Evolutionary conservation across 495 filamentous ascomycete species (phyloP).

Genomic region (Cercophora newfieldiana): DNA sequence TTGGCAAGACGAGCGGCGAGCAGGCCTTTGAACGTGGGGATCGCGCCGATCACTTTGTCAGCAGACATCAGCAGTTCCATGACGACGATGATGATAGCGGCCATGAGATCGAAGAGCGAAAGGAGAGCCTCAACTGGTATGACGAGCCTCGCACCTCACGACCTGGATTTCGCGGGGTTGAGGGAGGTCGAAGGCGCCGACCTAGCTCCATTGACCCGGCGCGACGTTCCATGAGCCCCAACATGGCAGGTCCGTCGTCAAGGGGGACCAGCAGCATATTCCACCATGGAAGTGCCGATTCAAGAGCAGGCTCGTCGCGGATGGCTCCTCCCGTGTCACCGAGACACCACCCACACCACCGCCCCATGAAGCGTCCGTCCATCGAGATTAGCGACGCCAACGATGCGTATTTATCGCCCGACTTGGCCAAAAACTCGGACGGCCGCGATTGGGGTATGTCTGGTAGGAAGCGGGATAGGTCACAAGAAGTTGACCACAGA

Average conservation of each 20-base stretch:
- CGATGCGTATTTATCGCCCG: conserved; percentile 9
- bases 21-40: conserved; percentile 20
- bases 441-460: background rate
- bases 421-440: background rate
- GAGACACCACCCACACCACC: background rate
- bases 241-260: background rate
- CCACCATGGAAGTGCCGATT: background rate
- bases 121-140: background rate
- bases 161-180: background rate
- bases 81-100: background rate
- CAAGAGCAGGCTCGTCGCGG: background rate
- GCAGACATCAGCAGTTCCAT: background rate
- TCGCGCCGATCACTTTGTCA: conserved; percentile 17
- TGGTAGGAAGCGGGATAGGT: background rate
- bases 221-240: background rate
- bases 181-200: background rate
- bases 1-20: conserved; percentile 16
- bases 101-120: background rate
- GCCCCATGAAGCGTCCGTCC: background rate
- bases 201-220: background rate
- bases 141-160: background rate
- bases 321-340: background rate
- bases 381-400: background rate
- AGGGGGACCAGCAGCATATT: conserved; percentile 1
- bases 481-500: background rate